These are phyloP conservation scores for Sporodiniella umbellata DNA, from an alignment of 371 early-diverging fungal species.

Conservation along the genomic window DNA sequence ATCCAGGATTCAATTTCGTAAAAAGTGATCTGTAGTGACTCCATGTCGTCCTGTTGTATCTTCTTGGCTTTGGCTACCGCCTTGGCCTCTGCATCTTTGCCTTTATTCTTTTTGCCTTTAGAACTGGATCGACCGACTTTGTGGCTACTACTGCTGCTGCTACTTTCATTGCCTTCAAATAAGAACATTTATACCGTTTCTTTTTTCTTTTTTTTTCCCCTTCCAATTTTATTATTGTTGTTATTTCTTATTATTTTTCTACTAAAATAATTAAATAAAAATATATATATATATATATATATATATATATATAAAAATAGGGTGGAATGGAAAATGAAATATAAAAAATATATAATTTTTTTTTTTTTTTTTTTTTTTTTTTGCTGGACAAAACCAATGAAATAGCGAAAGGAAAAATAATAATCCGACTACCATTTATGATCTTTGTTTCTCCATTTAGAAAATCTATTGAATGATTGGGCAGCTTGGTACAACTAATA, in stretches of 20 bases:
- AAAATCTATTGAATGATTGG: no score
- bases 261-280: no score
- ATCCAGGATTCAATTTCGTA: slow-evolving; percentile 51
- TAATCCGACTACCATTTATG: background rate
- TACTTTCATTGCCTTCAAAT: slow-evolving; percentile 7
- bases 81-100: slow-evolving; percentile 21
- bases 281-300: no score
- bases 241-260: no score
- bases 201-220: background rate
- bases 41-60: slow-evolving; percentile 40
- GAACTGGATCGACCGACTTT: background rate
- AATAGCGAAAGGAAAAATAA: background rate
- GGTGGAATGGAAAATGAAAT: background rate
- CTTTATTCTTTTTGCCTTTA: slow-evolving; percentile 4
- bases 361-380: no score
- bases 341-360: background rate
- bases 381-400: slow-evolving; percentile 1
- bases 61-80: slow-evolving; percentile 29
- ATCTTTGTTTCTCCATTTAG: slow-evolving; percentile 1
- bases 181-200: slow-evolving; percentile 4
- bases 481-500: no score
- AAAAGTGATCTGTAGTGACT: slow-evolving; percentile 50
- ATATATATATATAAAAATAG: background rate
- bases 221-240: no score
- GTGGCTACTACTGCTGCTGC: no score